Evolutionary conservation across 306 rosid species (phyloP).

Genomic region (Castanopsis chinensis): DNA sequence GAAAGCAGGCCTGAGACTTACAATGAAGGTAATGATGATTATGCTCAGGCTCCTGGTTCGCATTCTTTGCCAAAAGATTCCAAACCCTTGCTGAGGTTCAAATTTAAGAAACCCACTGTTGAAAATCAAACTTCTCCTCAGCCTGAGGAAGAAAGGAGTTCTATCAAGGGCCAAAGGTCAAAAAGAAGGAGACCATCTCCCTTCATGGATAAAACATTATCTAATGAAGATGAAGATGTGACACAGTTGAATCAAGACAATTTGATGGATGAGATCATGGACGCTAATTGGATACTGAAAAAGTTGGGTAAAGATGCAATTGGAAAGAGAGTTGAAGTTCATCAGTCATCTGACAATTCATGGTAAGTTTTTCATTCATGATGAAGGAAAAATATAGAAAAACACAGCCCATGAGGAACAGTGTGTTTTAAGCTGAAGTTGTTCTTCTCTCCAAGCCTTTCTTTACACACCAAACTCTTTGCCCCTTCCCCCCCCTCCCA

Average conservation of each 20-base stretch:
- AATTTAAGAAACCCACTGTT: constrained; percentile 68
- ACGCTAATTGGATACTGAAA: constrained; percentile 92
- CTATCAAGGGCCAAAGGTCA: constrained; percentile 90
- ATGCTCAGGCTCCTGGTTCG: constrained; percentile 41
- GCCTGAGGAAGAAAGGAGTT: constrained; percentile 73
- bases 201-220: constrained; percentile 49
- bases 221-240: constrained; percentile 47
- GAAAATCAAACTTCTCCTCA: constrained; percentile 65
- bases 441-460: neutral
- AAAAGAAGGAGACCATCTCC: constrained; percentile 90
- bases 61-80: constrained; percentile 69
- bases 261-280: constrained; percentile 83
- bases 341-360: constrained; percentile 74
- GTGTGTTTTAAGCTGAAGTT: neutral
- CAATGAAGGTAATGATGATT: constrained; percentile 44
- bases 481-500: neutral
- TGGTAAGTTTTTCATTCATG: constrained; percentile 54
- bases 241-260: constrained; percentile 50
- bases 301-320: constrained; percentile 92
- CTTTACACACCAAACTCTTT: neutral
- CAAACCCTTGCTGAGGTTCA: constrained; percentile 73
- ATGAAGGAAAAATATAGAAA: neutral
- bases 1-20: constrained; percentile 50
- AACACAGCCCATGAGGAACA: neutral
- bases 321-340: constrained; percentile 98